Evolutionary conservation across 2,329 filamentous ascomycete species (phyloP).

Genomic region (Pseudocercospora eumusae): DNA sequence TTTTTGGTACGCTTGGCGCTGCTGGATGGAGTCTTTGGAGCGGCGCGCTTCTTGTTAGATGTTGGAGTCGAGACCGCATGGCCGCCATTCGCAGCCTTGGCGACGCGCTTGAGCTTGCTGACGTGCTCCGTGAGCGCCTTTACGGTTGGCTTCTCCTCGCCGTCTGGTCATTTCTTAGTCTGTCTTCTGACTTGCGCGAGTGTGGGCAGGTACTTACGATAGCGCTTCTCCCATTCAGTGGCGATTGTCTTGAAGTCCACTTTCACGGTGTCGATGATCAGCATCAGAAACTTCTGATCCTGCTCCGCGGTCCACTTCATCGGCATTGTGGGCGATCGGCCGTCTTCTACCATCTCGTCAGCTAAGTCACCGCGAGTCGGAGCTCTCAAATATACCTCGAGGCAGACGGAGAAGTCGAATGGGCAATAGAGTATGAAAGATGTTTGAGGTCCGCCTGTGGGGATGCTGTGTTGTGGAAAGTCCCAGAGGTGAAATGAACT

Average conservation of each 20-base stretch:
- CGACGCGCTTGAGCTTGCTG: conserved; percentile 19
- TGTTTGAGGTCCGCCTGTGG: too few species aligned
- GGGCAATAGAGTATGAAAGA: background rate
- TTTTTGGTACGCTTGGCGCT: conserved; percentile 20
- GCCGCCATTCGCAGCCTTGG: conserved; percentile 11
- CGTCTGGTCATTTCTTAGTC: conserved; percentile 21
- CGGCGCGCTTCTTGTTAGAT: conserved; percentile 15
- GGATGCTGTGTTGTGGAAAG: background rate
- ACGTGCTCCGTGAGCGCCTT: conserved; percentile 32
- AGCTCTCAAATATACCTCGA: background rate
- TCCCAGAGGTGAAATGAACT: background rate
- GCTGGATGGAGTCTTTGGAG: conserved; percentile 21
- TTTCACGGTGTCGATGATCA: conserved; percentile 27
- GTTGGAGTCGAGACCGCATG: conserved; percentile 13
- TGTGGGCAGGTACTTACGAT: conserved; percentile 13
- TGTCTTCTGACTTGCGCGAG: background rate
- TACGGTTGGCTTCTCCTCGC: conserved; percentile 22
- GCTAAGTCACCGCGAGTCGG: background rate
- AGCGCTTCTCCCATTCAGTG: conserved; percentile 23
- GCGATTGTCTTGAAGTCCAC: conserved; percentile 23
- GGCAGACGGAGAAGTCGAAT: background rate
- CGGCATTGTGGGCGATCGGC: conserved; percentile 24
- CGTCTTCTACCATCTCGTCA: background rate
- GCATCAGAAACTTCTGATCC: conserved; percentile 33
- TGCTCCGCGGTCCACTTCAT: conserved; percentile 30